Evolutionary conservation across 371 early-diverging fungal species (phyloP).

Genomic region (Apophysomyces variabilis): DNA sequence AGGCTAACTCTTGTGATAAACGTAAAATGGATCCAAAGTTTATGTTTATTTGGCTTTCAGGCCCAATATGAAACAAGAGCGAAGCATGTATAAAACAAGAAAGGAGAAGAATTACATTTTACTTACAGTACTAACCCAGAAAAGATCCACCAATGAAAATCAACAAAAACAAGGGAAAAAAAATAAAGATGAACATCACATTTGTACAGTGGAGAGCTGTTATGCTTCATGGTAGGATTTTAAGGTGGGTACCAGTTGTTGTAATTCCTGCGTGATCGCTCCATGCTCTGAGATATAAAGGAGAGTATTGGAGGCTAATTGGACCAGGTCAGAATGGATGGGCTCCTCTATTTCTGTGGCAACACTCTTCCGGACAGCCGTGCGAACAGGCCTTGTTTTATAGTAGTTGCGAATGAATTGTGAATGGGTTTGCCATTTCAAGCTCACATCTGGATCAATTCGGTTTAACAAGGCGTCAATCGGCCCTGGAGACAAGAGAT

Average conservation of each 20-base stretch:
- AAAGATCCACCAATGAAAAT: neutral
- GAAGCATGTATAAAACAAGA: too few relatives aligned
- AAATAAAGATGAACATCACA: neutral
- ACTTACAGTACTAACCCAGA: neutral
- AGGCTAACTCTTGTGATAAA: too few relatives aligned
- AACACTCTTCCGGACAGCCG: constrained; percentile 1
- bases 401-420: neutral
- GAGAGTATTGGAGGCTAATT: neutral
- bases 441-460: neutral
- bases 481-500: neutral
- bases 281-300: constrained; percentile 1
- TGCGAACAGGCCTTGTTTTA: neutral
- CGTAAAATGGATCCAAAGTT: too few relatives aligned
- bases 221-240: neutral
- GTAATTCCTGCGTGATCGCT: neutral
- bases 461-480: neutral
- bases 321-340: neutral
- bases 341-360: neutral
- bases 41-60: too few relatives aligned
- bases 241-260: neutral
- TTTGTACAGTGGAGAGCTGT: neutral
- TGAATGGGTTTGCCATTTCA: neutral
- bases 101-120: neutral
- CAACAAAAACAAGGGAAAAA: neutral
- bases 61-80: too few relatives aligned